These are phyloP conservation scores for Corynespora cassiicola DNA, from an alignment of 2,329 filamentous ascomycete genomes.

Conservation along the genomic window DNA sequence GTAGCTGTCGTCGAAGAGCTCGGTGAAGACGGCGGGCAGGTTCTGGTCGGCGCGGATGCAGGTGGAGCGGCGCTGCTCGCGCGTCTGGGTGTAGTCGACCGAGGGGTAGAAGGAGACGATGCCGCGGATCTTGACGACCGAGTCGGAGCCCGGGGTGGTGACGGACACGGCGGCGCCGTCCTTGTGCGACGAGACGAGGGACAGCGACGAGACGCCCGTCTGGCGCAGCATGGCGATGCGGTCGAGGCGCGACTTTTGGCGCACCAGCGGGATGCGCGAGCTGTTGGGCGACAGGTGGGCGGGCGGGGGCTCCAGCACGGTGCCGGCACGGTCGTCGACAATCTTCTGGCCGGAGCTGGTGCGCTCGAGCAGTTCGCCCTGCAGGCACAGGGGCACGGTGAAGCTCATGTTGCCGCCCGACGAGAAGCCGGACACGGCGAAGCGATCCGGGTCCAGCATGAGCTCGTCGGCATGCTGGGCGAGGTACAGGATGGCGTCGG, in stretches of 20 bases:
- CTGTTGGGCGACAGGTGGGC: slow-evolving; percentile 26
- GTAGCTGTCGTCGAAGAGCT: slow-evolving; percentile 60
- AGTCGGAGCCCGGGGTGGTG: slow-evolving; percentile 40
- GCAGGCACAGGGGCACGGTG: slow-evolving; percentile 65
- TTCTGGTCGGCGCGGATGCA: slow-evolving; percentile 61
- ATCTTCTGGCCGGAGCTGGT: slow-evolving; percentile 35
- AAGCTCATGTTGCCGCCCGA: slow-evolving; percentile 69
- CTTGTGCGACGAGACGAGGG: slow-evolving; percentile 45
- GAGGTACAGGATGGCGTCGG: slow-evolving; percentile 66
- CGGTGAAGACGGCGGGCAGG: slow-evolving; percentile 57
- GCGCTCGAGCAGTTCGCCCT: slow-evolving; percentile 52
- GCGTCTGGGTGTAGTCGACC: slow-evolving; percentile 67
- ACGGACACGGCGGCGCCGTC: slow-evolving; percentile 39
- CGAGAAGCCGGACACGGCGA: slow-evolving; percentile 68
- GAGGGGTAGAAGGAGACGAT: slow-evolving; percentile 69
- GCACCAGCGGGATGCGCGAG: slow-evolving; percentile 40
- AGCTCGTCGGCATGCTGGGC: slow-evolving; percentile 62
- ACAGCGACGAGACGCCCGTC: slow-evolving; percentile 41
- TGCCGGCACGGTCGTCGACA: slow-evolving; percentile 33
- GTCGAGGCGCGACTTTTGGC: slow-evolving; percentile 39
- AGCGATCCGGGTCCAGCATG: slow-evolving; percentile 62
- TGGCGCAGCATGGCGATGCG: slow-evolving; percentile 42
- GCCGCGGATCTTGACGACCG: slow-evolving; percentile 57
- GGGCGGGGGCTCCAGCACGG: slow-evolving; percentile 23
- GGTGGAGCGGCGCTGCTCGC: slow-evolving; percentile 63